A percentile compares a stretch with the other conserved stretches of the same genome.
These are phyloP conservation scores for Withania somnifera DNA, from an alignment of 305 asterid genomes.

Conservation along the genomic window DNA sequence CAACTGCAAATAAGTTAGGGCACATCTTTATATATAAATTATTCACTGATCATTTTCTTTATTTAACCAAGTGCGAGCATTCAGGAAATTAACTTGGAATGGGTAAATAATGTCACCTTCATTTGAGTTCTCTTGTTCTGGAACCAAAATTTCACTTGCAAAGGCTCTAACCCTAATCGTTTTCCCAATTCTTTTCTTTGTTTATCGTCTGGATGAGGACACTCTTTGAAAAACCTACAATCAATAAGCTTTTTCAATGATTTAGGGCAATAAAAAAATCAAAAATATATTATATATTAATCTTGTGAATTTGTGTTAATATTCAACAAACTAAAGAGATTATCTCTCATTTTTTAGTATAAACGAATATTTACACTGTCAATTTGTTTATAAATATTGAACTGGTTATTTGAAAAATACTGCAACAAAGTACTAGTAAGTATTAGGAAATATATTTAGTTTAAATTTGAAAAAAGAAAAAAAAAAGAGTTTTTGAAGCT, in stretches of 20 bases:
- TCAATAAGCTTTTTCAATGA: no score
- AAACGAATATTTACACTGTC: background rate
- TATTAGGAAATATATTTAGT: no score
- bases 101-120: constrained; percentile 33
- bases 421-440: background rate
- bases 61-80: background rate
- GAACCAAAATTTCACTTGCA: constrained; percentile 52
- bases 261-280: background rate
- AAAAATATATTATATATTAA: background rate
- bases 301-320: background rate
- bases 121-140: constrained; percentile 50
- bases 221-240: constrained; percentile 44
- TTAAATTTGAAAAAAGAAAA: no score
- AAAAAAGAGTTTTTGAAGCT: no score
- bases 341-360: background rate
- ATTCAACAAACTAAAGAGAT: background rate
- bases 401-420: background rate
- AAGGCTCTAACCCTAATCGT: constrained; percentile 34
- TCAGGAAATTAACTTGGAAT: background rate
- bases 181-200: constrained; percentile 48
- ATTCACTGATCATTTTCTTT: background rate
- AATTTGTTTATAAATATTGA: background rate
- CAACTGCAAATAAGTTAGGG: background rate
- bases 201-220: constrained; percentile 53
- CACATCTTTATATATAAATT: background rate